A percentile compares a stretch with the other conserved stretches of the same genome.
Evolutionary conservation across 2,329 filamentous ascomycete genomes (phyloP).

Genomic region (Talaromyces albobiverticillius): DNA sequence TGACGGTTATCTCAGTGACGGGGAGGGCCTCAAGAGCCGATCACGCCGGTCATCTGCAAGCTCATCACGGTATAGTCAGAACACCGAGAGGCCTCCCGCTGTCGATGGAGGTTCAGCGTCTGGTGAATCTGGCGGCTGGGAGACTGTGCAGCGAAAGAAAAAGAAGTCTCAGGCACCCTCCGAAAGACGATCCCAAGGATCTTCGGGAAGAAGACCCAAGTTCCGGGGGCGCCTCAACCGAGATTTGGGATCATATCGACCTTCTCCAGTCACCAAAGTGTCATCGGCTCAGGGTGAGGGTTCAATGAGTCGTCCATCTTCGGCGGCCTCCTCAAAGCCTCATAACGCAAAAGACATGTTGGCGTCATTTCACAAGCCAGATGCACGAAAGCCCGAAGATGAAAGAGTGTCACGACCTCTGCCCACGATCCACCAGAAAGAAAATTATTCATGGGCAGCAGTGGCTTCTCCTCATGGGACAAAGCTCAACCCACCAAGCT

Average conservation of each 20-base stretch:
- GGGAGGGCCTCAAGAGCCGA: conserved; percentile 23
- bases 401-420: conserved; percentile 9
- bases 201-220: conserved; percentile 15
- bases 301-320: conserved; percentile 24
- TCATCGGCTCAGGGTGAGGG: conserved; percentile 29
- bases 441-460: conserved; percentile 33
- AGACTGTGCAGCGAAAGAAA: conserved; percentile 26
- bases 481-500: conserved; percentile 5
- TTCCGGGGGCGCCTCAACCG: conserved; percentile 10
- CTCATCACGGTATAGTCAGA: conserved; percentile 26
- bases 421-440: conserved; percentile 18
- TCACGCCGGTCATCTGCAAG: conserved; percentile 25
- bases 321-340: conserved; percentile 19
- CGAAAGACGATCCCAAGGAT: conserved; percentile 11
- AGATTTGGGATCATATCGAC: conserved; percentile 20
- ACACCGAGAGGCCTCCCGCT: conserved; percentile 26
- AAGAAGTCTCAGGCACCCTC: conserved; percentile 11
- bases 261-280: conserved; percentile 22
- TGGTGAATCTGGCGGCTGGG: conserved; percentile 30
- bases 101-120: conserved; percentile 2
- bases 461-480: neutral
- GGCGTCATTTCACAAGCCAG: conserved; percentile 36
- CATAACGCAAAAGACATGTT: conserved; percentile 40
- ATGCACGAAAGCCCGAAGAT: conserved; percentile 22
- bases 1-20: conserved; percentile 33